These are phyloP conservation scores for Penstemon eatonii DNA, from an alignment of 257 asterid species.

Conservation along the genomic window DNA sequence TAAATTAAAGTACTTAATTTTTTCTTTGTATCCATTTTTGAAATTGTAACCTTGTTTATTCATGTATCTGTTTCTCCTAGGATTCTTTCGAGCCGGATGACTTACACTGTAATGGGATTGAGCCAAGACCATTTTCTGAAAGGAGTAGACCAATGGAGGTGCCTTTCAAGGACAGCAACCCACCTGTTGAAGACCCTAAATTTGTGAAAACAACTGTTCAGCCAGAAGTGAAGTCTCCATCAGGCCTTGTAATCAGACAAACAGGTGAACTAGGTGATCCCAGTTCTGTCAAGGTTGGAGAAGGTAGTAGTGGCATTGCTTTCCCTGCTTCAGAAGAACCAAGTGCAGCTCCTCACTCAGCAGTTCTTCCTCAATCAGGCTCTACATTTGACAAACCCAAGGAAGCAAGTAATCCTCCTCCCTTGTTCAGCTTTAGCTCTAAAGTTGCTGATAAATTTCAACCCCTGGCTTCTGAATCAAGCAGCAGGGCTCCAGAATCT, in stretches of 20 bases:
- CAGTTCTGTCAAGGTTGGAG: conserved; percentile 30
- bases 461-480: conserved; percentile 31
- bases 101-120: conserved; percentile 39
- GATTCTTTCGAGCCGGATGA: conserved; percentile 57
- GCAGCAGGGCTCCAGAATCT: conserved; percentile 27
- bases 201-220: conserved; percentile 29
- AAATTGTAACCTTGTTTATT: not conserved
- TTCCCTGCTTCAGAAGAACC: conserved; percentile 32
- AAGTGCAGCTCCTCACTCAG: conserved; percentile 25
- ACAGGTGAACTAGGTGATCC: conserved; percentile 31
- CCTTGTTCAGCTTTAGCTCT: conserved; percentile 40
- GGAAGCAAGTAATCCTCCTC: conserved; percentile 38
- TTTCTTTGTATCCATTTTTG: not conserved
- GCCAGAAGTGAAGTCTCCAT: conserved; percentile 34
- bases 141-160: conserved; percentile 32
- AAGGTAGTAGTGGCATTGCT: conserved; percentile 27
- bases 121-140: conserved; percentile 33
- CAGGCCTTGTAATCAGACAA: conserved; percentile 28
- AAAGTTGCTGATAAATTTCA: conserved; percentile 34
- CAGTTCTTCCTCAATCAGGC: conserved; percentile 30
- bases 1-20: not conserved
- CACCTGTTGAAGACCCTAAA: conserved; percentile 35
- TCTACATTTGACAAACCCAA: conserved; percentile 38
- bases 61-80: conserved; percentile 34
- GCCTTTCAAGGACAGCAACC: conserved; percentile 27